Base-by-base conservation (phyloP, 176 grass and related monocot genomes). In the Tillandsia leiboldiana region DNA sequence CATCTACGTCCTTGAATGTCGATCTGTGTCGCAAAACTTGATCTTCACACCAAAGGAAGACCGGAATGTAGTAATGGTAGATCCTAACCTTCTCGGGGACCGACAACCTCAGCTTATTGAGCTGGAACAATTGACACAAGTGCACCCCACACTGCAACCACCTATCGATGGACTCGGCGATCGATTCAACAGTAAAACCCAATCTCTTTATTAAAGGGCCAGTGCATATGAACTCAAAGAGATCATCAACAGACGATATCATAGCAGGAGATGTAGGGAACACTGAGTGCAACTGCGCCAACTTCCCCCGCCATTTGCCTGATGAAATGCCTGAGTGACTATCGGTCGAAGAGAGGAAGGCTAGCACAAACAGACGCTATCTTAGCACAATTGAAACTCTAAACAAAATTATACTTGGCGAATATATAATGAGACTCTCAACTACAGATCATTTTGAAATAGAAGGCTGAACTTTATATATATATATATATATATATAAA, bases 21-120 rank as follows among this genome's bases (percentile, higher is more conserved):
- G 79, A 76, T 64, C 81, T 81, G 78, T 99, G 94, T 50, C 80
- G 70, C 50, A 47, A 24, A 52, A 99, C 33, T 77, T 90, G 79
- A 20, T 90, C 83, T 88, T 99, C 89, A 68, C 94, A 99, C 94
- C 94, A 99, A 70, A 99, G 69, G 78, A 86, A 99, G 66, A 90
- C 89, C 15, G 94, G 89, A 65, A 93, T 82, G 53, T 99, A 99
- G 79, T 75, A 99, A 73, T 93, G 87, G 79, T 90, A 99, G 52
- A 99, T 83, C 81, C 94, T 80, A 63, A 78, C 53, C 87, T 82
- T 99, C 84, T 99, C 87, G 33, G 89, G 74, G 49, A 74, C 57
- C 11, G 89, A 83, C 17, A 93, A 53, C 20, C 15, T 83, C 70
- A 88, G 83, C 52, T 99, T 87, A 70, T 99, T 47, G 73, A 99